Conservation (phyloP, 1,139 yeast genomes). For the Candida sojae region DNA sequence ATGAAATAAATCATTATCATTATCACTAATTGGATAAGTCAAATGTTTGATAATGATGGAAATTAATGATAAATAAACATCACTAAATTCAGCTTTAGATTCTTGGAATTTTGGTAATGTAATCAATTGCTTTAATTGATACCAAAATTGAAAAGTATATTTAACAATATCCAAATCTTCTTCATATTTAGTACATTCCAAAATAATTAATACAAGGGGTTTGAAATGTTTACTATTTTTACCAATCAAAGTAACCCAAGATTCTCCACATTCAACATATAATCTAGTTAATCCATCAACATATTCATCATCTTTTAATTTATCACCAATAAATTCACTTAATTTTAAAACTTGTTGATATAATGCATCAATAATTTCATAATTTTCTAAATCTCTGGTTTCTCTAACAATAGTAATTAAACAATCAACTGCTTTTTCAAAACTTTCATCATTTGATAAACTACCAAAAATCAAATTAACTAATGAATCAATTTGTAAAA, state of each 20-base stretch:
- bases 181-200: constrained; percentile 61
- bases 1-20: constrained; percentile 47
- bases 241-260: constrained; percentile 90
- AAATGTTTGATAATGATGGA: constrained; percentile 70
- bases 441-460: constrained; percentile 61
- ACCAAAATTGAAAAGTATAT: constrained; percentile 94
- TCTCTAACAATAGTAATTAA: constrained; percentile 76
- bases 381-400: constrained; percentile 72
- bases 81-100: constrained; percentile 58
- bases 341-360: constrained; percentile 67
- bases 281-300: constrained; percentile 74
- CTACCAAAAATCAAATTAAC: constrained; percentile 72
- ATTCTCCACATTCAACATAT: constrained; percentile 91
- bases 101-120: constrained; percentile 62
- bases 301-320: constrained; percentile 64
- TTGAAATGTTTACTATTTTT: constrained; percentile 70
- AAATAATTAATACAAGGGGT: constrained; percentile 73
- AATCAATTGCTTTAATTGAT: constrained; percentile 71
- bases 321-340: constrained; percentile 45
- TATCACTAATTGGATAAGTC: constrained; percentile 64
- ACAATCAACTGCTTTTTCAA: constrained; percentile 89
- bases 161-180: constrained; percentile 87
- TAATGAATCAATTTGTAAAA: constrained; percentile 62
- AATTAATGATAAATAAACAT: constrained; percentile 65
- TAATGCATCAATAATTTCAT: constrained; percentile 63